Conservation (phyloP, 129 eudicot genomes). For the Mikania micrantha region DNA sequence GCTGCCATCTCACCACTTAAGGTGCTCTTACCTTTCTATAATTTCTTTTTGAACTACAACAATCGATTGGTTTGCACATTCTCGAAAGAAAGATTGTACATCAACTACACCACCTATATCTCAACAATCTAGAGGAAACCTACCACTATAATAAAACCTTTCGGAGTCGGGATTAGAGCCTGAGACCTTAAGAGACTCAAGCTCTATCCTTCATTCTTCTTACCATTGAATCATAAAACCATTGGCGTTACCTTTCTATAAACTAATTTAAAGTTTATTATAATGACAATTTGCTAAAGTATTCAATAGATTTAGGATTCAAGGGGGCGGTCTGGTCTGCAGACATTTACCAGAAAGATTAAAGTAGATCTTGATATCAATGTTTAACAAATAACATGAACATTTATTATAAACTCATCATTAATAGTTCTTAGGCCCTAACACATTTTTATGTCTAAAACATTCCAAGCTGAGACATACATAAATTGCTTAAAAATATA, state of each 20-base stretch:
- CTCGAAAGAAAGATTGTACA: too few species aligned
- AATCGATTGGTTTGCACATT: too few species aligned
- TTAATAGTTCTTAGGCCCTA: slow-evolving; percentile 15
- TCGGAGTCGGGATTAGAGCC: too few species aligned
- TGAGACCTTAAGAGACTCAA: too few species aligned
- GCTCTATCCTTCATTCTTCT: too few species aligned
- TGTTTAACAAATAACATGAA: slow-evolving; percentile 28
- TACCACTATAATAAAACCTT: too few species aligned
- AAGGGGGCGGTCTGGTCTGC: background rate
- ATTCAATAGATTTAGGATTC: background rate
- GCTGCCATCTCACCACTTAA: background rate
- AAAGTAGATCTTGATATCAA: slow-evolving; percentile 10
- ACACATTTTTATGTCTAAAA: slow-evolving; percentile 10
- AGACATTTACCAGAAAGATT: slow-evolving; percentile 16
- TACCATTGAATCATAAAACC: too few species aligned
- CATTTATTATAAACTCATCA: slow-evolving; percentile 16
- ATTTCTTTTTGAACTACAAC: too few species aligned
- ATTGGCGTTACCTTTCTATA: too few species aligned
- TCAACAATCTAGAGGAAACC: too few species aligned
- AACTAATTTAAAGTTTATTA: background rate
- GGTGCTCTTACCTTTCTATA: too few species aligned
- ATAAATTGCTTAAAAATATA: background rate
- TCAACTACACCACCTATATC: too few species aligned
- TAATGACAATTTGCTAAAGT: background rate
- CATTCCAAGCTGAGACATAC: background rate